Base-by-base conservation (phyloP, 169 alveolate genomes). In the Amoebophrya sp. region DNA sequence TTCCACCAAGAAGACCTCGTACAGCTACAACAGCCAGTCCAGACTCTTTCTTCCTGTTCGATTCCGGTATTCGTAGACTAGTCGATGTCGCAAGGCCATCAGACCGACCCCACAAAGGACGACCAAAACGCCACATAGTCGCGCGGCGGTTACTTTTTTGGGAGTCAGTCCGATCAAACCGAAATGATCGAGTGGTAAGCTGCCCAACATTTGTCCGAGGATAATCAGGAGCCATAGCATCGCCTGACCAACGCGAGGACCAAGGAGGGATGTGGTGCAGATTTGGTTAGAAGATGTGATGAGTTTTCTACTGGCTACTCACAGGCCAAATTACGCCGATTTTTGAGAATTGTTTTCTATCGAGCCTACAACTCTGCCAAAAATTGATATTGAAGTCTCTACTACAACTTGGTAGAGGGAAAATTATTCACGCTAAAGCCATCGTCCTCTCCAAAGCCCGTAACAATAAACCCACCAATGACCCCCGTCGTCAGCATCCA, bases 171-270 rank as follows among this genome's bases (percentile, higher is more conserved):
- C 65, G 65, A 47, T 47, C 65, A 6, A 47, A 12, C 65, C 65
- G 18, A 47, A 47, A 12, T 47, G 65, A 18, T 47, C 65, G 65
- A 47, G 18, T 12, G 65, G 65, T 18, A 47, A 12, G 65, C 29
- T 12, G 6, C 65, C 65, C 65, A 47, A 6, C 65, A 47, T 12
- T 18, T 65, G 33, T 26, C 83, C 83, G 33, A 65, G 83, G 33
- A 65, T 29, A 26, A 65, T 65, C 83, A 65, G n/a, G 39, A 65
- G 83, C 83, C 83, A 65, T 36, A 65, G 12, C 83, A 65, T 65
- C 83, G 83, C n/a, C 26, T 65, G 83, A 29, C 83, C 83, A 65
- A 65, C n/a, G 36, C 83, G 83, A 10, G 83, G 83, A 1, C 83
- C 83, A 18, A 65, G 18, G 39, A 65, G 10, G 36, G 29, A 47